Evolutionary conservation across 73 alveolate species (phyloP), one percentile per base, ranked within the genome.

Genomic region (Breviolum minutum): DNA sequence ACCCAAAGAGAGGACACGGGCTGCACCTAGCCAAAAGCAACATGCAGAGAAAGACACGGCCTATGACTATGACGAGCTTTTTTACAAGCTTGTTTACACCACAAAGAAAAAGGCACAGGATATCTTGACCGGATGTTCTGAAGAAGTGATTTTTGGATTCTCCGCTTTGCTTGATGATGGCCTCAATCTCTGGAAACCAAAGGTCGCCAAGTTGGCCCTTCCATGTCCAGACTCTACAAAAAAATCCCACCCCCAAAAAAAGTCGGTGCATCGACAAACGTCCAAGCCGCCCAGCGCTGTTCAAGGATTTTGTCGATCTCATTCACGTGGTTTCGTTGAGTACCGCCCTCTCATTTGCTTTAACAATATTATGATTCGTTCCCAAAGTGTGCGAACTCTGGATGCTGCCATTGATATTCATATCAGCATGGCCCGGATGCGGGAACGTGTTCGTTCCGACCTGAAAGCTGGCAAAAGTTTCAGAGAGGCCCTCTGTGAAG

Each of bases 101-200:
- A 22, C 10, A 6, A 10, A 26, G 13, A 60, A 82, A 54, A 29
- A 60, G 22, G 74, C 91, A 60, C 0, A 6, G 29, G 22, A 6
- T 8, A 30, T 19, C n/a, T 60, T 82, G 91, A 48, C 24, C 1
- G 61, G 22, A 7, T 73, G 54, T 0, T 82, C 74, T 19, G 91
- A 82, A 82, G 91, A 82, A 20, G 88, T 80, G 69, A 64, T 80
- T 80, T 68, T n/a, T 9, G 88, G 88, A 6, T 80, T 80, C 1
- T 64, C 88, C 68, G 32, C 17, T 16, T 80, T 40, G 17, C 69
- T 80, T 70, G 88, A 17, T 27, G 32, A 64, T 8, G 89, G 8
- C 54, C 32, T 13, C 27, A 10, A 40, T 17, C 19, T 0, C 29
- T 19, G n/a, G 62, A 80, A 80, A 29, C 89, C 89, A 0, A 80